These are phyloP conservation scores for Schoenoplectus triqueter DNA, from an alignment of 202 grass and related monocot species.

Conservation along the genomic window DNA sequence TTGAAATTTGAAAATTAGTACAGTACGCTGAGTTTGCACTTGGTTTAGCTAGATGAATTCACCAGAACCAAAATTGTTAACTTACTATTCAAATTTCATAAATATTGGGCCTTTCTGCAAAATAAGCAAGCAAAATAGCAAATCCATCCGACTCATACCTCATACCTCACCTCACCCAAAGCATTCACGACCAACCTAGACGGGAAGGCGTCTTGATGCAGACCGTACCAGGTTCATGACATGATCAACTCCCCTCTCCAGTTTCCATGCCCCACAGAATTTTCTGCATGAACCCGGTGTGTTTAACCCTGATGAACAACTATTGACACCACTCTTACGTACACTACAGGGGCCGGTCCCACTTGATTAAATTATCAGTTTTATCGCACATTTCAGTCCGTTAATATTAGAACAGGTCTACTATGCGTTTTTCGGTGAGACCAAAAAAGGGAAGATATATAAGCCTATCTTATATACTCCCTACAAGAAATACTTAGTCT, in stretches of 20 bases:
- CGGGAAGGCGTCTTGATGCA: conserved; percentile 30
- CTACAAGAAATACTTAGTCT: conserved; percentile 18
- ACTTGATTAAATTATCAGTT: neutral
- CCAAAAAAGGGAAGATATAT: neutral
- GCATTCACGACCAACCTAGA: conserved; percentile 24
- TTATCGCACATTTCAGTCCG: neutral
- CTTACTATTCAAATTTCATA: neutral
- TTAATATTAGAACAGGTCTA: conserved; percentile 9
- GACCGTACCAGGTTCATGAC: conserved; percentile 41
- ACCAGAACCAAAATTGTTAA: no score
- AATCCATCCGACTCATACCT: neutral
- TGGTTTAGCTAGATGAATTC: no score
- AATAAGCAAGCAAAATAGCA: neutral
- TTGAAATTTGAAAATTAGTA: no score
- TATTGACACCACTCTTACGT: neutral
- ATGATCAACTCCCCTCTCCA: neutral
- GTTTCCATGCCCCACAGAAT: neutral
- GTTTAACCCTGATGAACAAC: neutral
- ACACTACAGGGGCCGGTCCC: neutral
- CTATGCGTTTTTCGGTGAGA: neutral
- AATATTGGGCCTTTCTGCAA: neutral
- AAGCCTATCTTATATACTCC: neutral
- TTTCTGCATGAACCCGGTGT: conserved; percentile 25
- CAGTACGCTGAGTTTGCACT: no score
- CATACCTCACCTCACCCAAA: neutral